Conservation (phyloP, 176 grass and related monocot species). For the Triticum dicoccoides region DNA sequence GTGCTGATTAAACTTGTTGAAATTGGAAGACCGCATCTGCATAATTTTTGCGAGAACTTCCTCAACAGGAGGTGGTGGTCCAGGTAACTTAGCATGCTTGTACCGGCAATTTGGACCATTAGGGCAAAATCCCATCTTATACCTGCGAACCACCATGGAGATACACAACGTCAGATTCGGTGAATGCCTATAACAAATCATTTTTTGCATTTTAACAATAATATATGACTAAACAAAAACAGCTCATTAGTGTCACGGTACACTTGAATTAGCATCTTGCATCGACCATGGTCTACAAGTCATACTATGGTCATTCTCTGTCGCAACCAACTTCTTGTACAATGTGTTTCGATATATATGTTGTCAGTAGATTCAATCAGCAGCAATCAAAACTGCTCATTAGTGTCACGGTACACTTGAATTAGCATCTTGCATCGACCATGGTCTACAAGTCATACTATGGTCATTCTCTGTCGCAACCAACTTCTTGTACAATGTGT, state of each 20-base stretch:
- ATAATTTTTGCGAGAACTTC: conserved; percentile 90
- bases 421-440: neutral
- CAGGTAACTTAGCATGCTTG: conserved; percentile 63
- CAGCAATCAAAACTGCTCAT: neutral
- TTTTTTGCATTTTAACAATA: neutral
- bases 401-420: neutral
- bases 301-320: neutral
- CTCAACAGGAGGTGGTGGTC: conserved; percentile 63
- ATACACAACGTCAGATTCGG: neutral
- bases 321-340: conserved; percentile 5
- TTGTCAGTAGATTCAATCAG: neutral
- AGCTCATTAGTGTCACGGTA: neutral
- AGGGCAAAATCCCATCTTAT: conserved; percentile 97
- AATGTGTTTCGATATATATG: neutral
- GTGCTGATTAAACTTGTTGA: conserved; percentile 59
- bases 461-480: neutral
- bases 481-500: neutral
- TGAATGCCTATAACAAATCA: neutral
- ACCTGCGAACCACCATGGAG: conserved; percentile 49
- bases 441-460: neutral
- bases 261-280: conserved; percentile 1
- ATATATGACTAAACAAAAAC: neutral
- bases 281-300: neutral
- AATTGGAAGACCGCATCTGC: conserved; percentile 48
- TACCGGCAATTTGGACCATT: conserved; percentile 92